Conservation (phyloP, 2,329 filamentous ascomycete genomes). For the Trichoderma atroviride region DNA sequence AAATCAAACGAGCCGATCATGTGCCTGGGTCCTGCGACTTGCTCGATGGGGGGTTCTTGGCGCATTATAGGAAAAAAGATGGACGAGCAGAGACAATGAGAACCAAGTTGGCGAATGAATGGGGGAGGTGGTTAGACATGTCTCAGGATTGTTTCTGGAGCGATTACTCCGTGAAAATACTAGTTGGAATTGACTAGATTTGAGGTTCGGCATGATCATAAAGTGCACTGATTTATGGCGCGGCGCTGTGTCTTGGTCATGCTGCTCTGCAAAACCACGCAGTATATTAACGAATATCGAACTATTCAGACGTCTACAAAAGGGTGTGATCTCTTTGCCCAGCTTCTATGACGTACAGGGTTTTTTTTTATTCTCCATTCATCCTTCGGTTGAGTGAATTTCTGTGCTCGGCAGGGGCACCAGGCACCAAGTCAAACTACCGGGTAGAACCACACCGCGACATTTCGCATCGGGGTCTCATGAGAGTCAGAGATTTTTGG, state of each 20-base stretch:
- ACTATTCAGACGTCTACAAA: neutral
- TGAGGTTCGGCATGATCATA: neutral
- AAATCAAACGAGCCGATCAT: constrained; percentile 19
- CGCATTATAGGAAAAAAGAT: neutral
- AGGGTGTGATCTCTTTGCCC: neutral
- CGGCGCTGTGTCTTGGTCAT: constrained; percentile 9
- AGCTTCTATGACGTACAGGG: constrained; percentile 13
- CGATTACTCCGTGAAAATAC: neutral
- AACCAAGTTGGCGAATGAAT: neutral
- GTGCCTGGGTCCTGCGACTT: constrained; percentile 12
- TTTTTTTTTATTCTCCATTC: neutral
- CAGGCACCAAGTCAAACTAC: neutral
- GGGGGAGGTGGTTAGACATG: neutral
- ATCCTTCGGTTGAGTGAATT: constrained; percentile 8
- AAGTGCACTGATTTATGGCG: neutral
- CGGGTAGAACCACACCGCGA: neutral
- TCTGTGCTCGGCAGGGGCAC: neutral
- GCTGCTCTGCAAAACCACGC: neutral
- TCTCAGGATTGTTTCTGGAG: neutral
- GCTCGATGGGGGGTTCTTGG: neutral
- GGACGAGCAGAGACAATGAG: neutral
- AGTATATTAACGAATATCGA: neutral
- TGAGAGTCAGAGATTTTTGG: neutral
- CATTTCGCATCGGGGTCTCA: neutral
- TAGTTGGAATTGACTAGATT: neutral